Base-by-base conservation (phyloP, 495 filamentous ascomycete genomes). In the Podospora fimiseda region DNA sequence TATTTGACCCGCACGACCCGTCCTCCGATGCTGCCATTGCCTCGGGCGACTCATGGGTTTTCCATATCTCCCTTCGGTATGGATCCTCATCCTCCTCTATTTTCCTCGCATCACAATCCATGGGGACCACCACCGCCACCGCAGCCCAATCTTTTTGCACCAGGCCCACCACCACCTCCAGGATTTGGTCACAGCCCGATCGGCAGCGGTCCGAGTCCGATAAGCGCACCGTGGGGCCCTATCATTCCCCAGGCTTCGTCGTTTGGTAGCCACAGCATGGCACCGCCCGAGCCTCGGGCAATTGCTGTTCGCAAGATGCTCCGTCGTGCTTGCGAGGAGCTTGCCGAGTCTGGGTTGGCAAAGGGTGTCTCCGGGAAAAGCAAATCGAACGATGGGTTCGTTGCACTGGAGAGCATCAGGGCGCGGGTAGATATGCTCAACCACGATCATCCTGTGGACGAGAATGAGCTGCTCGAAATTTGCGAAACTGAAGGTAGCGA, bases 401-500 rank as follows among this genome's bases (percentile, higher is more conserved):
- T 90, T 52, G 75, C 84, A 52, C 75, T 90, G 40, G 75, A 79
- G 11, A 68, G 71, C 14, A 76, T 96, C 45, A 80, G 85, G 45
- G 73, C 73, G 3, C 84, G 85, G 48, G 74, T 95, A 11, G 82
- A 88, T 24, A 63, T 75, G 42, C 67, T 82, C 33, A 82, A 79
- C 27, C 69, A 77, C 37, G 85, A 89, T 38, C 69, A 78, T 1
- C 67, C 79, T 0, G 80, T 93, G 52, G 72, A 72, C 2, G 72
- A 87, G 47, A 72, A 80, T 23, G 90, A 95, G 56, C 75, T 98
- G 66, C 75, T 90, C n/a, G 86, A 89, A 43, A 88, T 95, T 51
- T 92, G 87, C 67, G 91, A 96, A 55, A 94, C 91, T 1, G 86
- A 93, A 63, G 93, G 93, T 52, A 94, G 88, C 60, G 62, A 73